phyloP scores from a whole-genome alignment of 1,139 yeast species.

The Yamadazyma oceani region DNA sequence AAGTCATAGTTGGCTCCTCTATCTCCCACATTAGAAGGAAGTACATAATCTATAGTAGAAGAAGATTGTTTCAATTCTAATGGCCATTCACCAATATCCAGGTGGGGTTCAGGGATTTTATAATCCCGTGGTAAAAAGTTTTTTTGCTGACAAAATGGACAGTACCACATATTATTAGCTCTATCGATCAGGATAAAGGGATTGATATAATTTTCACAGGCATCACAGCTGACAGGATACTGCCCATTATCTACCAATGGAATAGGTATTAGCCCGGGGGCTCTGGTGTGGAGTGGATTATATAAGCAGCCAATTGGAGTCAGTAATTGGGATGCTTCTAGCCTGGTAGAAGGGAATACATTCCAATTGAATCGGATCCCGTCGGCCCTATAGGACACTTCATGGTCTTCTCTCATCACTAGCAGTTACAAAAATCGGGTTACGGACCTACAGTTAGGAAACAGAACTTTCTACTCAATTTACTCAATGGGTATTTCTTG shows the following conservation, averaged over 20 bases:
- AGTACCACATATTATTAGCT: conserved; percentile 38
- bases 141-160: conserved; percentile 36
- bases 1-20: conserved; percentile 1
- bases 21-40: conserved; percentile 25
- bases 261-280: conserved; percentile 6
- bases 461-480: too few species aligned
- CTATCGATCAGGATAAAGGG: conserved; percentile 33
- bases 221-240: conserved; percentile 23
- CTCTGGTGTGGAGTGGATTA: conserved; percentile 25
- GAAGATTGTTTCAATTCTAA: conserved; percentile 25
- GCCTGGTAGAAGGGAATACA: conserved; percentile 44
- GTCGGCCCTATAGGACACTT: conserved; percentile 6
- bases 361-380: conserved; percentile 52
- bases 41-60: conserved; percentile 26
- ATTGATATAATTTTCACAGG: conserved; percentile 31
- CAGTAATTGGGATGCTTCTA: conserved; percentile 33
- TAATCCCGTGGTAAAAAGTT: conserved; percentile 23
- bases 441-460: too few species aligned
- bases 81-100: conserved; percentile 26
- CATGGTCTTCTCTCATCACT: conserved; percentile 11
- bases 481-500: too few species aligned
- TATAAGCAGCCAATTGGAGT: conserved; percentile 42
- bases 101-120: conserved; percentile 18
- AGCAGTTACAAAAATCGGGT: too few species aligned
- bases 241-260: conserved; percentile 7